These are phyloP conservation scores for Lolium rigidum DNA, from an alignment of 176 grass and related monocot species.

Conservation along the genomic window DNA sequence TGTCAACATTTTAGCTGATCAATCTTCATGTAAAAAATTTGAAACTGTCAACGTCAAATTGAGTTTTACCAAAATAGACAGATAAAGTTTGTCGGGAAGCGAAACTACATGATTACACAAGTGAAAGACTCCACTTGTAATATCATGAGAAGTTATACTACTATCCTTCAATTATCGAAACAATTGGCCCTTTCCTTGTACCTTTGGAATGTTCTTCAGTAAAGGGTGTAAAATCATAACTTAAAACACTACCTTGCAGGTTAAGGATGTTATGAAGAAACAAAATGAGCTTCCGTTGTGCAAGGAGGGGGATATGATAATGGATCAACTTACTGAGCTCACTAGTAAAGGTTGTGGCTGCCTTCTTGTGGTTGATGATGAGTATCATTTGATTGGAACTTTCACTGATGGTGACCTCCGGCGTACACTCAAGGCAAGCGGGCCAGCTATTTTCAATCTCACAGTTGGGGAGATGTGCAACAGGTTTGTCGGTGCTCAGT, in stretches of 20 bases:
- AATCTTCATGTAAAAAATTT: background rate
- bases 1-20: background rate
- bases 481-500: constrained; percentile 56
- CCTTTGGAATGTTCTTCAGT: background rate
- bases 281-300: constrained; percentile 86
- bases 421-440: constrained; percentile 75
- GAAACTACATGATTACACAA: background rate
- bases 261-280: constrained; percentile 99
- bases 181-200: background rate
- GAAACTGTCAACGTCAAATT: background rate
- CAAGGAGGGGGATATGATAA: constrained; percentile 97
- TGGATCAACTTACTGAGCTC: constrained; percentile 92
- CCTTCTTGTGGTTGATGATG: constrained; percentile 91
- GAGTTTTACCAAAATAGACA: background rate
- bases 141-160: background rate
- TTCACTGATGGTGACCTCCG: constrained; percentile 92
- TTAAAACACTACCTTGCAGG: constrained; percentile 51
- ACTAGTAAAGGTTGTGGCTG: constrained; percentile 93
- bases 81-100: too few species aligned
- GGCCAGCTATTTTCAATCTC: constrained; percentile 75
- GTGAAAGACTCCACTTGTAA: background rate
- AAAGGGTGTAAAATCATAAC: constrained; percentile 2
- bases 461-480: constrained; percentile 97
- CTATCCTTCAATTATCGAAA: background rate
- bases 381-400: constrained; percentile 75